Percentiles rank a stretch among this genome's conserved stretches.
Evolutionary conservation across 805 yeast species (phyloP).

Genomic region (Ogataea methanolica): DNA sequence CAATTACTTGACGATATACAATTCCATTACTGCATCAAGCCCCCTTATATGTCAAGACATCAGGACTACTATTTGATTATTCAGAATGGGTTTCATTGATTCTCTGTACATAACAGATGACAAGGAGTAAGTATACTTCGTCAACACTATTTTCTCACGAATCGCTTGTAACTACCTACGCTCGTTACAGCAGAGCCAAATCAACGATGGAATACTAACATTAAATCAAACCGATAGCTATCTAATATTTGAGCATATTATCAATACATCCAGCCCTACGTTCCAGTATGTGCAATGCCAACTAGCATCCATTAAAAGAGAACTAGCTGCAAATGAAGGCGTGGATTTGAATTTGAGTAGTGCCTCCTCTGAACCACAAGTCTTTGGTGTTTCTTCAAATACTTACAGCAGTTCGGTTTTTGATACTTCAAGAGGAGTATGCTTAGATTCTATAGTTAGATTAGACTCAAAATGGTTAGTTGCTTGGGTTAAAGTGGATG

Average conservation of each 20-base stretch:
- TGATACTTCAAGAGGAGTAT: slow-evolving; percentile 20
- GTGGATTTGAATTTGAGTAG: neutral
- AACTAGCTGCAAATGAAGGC: slow-evolving; percentile 5
- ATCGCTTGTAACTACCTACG: neutral
- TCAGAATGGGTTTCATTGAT: slow-evolving; percentile 29
- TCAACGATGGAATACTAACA: neutral
- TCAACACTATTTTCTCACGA: neutral
- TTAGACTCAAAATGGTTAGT: slow-evolving; percentile 27
- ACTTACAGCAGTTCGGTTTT: slow-evolving; percentile 5
- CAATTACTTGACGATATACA: too few species aligned
- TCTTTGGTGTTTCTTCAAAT: neutral
- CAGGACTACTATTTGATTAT: too few species aligned
- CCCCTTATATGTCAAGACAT: too few species aligned
- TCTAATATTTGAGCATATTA: slow-evolving; percentile 22
- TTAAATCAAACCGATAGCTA: slow-evolving; percentile 7
- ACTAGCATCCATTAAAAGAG: slow-evolving; percentile 14
- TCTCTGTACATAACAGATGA: slow-evolving; percentile 27
- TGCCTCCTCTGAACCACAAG: neutral
- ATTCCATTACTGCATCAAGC: too few species aligned
- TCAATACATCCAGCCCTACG: slow-evolving; percentile 24
- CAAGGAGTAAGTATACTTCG: slow-evolving; percentile 20
- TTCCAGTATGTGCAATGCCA: slow-evolving; percentile 22
- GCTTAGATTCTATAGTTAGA: slow-evolving; percentile 23
- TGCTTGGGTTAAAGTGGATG: slow-evolving; percentile 26
- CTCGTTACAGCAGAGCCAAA: too few species aligned